Conservation (phyloP, 768 basidiomycete species). For the Leccinellum albellum region DNA sequence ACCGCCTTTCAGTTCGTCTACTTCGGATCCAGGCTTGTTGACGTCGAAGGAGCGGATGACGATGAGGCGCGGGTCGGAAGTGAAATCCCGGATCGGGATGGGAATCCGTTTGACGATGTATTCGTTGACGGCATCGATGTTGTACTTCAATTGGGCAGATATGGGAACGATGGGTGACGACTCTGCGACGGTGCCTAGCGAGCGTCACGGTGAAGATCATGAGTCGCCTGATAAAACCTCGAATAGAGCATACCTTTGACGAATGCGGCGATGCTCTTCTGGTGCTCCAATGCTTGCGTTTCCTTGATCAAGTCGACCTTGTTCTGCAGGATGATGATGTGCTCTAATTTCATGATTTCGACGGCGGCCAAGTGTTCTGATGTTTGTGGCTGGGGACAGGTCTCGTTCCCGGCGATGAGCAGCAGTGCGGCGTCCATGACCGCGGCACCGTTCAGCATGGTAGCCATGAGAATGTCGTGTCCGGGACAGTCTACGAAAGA, state of each 20-base stretch:
- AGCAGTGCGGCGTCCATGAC: conserved; percentile 99
- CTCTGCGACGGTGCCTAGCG: conserved; percentile 92
- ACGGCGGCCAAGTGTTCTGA: conserved; percentile 98
- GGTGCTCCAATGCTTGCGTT: conserved; percentile 88
- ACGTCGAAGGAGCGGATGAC: conserved; percentile 99
- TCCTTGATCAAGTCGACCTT: conserved; percentile 99
- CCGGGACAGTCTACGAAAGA: conserved; percentile 98
- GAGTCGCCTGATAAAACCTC: background rate
- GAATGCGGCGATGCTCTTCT: conserved; percentile 92
- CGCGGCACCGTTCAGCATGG: conserved; percentile 97
- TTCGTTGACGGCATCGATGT: conserved; percentile 98
- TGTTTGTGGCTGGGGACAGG: conserved; percentile 98
- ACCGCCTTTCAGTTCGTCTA: conserved; percentile 95
- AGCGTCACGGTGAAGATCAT: background rate
- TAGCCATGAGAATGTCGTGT: conserved; percentile 99
- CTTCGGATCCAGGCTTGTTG: conserved; percentile 97
- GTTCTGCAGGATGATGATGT: conserved; percentile 97
- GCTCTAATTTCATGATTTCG: conserved; percentile 98
- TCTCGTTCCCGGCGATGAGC: conserved; percentile 96
- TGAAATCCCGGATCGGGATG: conserved; percentile 90
- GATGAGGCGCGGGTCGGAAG: conserved; percentile 87
- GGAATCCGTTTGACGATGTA: conserved; percentile 97
- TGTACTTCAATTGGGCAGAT: conserved; percentile 97
- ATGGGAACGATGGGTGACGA: conserved; percentile 98
- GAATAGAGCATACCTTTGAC: conserved; percentile 67